A percentile compares a stretch with the other conserved stretches of the same genome.
Conservation (phyloP, 371 early-diverging fungal genomes). For the Cokeromyces recurvatus region DNA sequence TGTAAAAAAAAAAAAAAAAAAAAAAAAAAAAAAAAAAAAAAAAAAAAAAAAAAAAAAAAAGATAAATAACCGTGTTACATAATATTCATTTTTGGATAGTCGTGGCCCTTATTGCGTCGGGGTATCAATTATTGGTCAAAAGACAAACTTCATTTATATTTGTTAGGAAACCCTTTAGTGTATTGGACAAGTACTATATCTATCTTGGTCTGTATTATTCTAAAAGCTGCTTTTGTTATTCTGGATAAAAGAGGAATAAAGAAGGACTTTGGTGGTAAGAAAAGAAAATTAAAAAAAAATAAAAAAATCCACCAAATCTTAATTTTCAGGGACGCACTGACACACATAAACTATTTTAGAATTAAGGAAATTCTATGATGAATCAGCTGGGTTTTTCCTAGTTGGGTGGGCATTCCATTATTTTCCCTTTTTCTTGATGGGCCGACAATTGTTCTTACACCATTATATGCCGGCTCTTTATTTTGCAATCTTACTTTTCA, state of each 20-base stretch:
- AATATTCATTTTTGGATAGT: constrained; percentile 15
- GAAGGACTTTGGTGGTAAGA: constrained; percentile 49
- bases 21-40: no score
- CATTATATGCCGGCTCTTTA: constrained; percentile 97
- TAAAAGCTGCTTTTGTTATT: constrained; percentile 60
- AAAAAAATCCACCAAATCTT: background rate
- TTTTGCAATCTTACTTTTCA: constrained; percentile 71
- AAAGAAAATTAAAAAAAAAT: background rate
- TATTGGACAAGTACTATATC: constrained; percentile 84
- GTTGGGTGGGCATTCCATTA: constrained; percentile 92
- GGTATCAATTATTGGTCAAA: constrained; percentile 95
- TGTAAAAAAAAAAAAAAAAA: no score
- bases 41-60: background rate
- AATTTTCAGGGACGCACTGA: constrained; percentile 8
- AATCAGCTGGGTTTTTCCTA: constrained; percentile 80
- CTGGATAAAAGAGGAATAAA: constrained; percentile 74
- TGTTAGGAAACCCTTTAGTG: constrained; percentile 94
- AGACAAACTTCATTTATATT: constrained; percentile 77
- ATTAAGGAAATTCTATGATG: constrained; percentile 51
- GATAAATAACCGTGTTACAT: background rate
- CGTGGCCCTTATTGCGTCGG: constrained; percentile 88
- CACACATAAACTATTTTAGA: constrained; percentile 29
- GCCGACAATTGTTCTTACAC: constrained; percentile 94
- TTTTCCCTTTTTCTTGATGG: constrained; percentile 96
- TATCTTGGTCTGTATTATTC: constrained; percentile 53